phyloP scores from a whole-genome alignment of 495 filamentous ascomycete species.

The Baudoinia panamericana region DNA sequence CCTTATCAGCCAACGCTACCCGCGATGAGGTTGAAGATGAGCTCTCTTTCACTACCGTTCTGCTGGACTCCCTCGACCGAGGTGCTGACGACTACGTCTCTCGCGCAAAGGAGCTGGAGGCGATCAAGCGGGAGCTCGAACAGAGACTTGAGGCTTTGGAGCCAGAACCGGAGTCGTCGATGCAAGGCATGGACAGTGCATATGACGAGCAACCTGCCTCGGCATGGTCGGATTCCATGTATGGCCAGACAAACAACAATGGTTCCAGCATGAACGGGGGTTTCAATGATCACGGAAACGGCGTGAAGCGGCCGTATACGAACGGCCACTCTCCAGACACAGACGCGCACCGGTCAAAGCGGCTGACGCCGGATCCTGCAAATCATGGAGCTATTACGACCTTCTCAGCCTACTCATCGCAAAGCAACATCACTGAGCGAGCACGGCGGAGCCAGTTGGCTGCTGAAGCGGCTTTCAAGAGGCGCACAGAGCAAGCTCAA shows the following conservation, averaged over 20 bases:
- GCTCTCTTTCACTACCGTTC: slow-evolving; percentile 16
- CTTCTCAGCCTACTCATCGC: slow-evolving; percentile 4
- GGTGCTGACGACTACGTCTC: slow-evolving; percentile 18
- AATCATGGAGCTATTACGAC: slow-evolving; percentile 1
- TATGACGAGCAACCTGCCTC: neutral
- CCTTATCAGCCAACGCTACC: slow-evolving; percentile 9
- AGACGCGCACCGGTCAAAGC: slow-evolving; percentile 10
- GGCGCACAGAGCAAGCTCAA: slow-evolving; percentile 1
- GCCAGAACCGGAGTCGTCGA: neutral
- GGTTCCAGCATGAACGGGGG: no score
- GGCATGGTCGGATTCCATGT: no score
- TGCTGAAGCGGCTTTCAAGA: slow-evolving; percentile 3
- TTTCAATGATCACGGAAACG: no score
- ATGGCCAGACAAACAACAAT: neutral
- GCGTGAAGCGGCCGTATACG: slow-evolving; percentile 13
- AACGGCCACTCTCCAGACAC: neutral
- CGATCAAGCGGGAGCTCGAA: slow-evolving; percentile 9
- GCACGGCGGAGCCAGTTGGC: slow-evolving; percentile 2
- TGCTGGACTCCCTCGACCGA: slow-evolving; percentile 20
- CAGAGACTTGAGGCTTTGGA: neutral
- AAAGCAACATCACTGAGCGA: neutral
- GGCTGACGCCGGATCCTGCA: slow-evolving; percentile 14
- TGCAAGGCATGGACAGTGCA: slow-evolving; percentile 4
- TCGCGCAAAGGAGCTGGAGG: slow-evolving; percentile 4
- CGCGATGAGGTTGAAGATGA: slow-evolving; percentile 23